Evolutionary conservation across 805 yeast species (phyloP), one percentile per base, ranked within the genome.

Genomic region (Metschnikowia santaceciliae): DNA sequence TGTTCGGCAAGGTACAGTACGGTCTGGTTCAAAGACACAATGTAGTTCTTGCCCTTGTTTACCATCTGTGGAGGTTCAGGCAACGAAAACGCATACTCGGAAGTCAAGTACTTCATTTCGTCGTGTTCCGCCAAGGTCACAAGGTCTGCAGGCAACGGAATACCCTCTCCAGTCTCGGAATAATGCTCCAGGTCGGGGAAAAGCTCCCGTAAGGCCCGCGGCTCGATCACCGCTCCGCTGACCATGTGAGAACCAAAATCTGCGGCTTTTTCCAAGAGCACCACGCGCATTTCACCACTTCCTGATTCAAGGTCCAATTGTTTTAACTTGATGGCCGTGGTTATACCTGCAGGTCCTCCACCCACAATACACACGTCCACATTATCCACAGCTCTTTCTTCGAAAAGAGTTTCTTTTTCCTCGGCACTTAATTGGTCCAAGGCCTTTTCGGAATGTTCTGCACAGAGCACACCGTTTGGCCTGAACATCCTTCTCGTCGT

Each of bases 311-410:
- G 72, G 62, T 91, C 97, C 34, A 92, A 70, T 65, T 91, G 97
- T 67, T 94, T 94, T 51, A 90, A 74, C 58, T 80, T 79, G 55
- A 94, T 94, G 11, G 98, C 98, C 1, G 99, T 86, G 1, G 97
- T 91, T 46, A 94, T 73, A 3, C 99, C 99, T 1, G 98, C 95
- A 6, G 98, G 98, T 0, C 99, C 99, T 34, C 96, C 98, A 40
- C 99, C 99, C 2, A 94, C 96, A 47, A 94, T 90, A 61, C 96
- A 88, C 20, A 94, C 96, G 67, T 94, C 99, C 26, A 89, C 97
- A 32, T 81, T 80, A 63, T 94, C 99, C 13, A 77, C 80, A 5
- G 88, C 96, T 50, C 98, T 75, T 55, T 84, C 88, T 54, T 81
- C 85, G 0, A 72, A 72, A 14, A 85, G 68, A 3, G 70, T 50